These are phyloP conservation scores for Coniella vitis DNA, from an alignment of 2,329 filamentous ascomycete genomes.

Conservation along the genomic window DNA sequence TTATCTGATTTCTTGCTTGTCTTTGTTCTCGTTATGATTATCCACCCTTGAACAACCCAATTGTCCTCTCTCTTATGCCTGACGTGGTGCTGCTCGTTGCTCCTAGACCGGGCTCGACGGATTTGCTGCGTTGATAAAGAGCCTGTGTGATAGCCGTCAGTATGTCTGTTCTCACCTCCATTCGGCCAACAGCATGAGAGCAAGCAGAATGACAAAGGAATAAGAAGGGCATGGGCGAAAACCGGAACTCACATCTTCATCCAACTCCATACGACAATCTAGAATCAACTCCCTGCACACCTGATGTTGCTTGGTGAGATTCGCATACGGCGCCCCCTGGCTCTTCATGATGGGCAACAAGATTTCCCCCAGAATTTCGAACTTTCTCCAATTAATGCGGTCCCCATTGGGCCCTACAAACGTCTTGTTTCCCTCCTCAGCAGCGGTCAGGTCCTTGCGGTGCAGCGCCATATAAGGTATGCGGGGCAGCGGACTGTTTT, in stretches of 20 bases:
- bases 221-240: too few relatives aligned
- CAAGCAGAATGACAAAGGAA: background rate
- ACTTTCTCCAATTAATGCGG: slow-evolving; percentile 96
- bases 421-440: slow-evolving; percentile 86
- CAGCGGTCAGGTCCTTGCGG: slow-evolving; percentile 80
- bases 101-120: slow-evolving; percentile 12
- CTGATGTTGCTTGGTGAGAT: slow-evolving; percentile 58
- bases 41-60: slow-evolving; percentile 12
- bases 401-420: slow-evolving; percentile 69
- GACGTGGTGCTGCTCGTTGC: slow-evolving; percentile 9
- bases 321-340: slow-evolving; percentile 75
- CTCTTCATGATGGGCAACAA: slow-evolving; percentile 87
- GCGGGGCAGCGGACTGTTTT: slow-evolving; percentile 81
- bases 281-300: slow-evolving; percentile 68
- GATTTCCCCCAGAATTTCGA: slow-evolving; percentile 91
- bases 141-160: slow-evolving; percentile 6
- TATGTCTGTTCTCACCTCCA: background rate
- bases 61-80: slow-evolving; percentile 14
- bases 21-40: background rate
- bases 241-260: slow-evolving; percentile 69
- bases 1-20: too few relatives aligned
- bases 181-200: background rate
- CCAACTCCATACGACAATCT: slow-evolving; percentile 72
- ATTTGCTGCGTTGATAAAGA: slow-evolving; percentile 16
- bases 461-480: slow-evolving; percentile 93